Evolutionary conservation across 177 flowering plant genomes (phyloP).

Genomic region (Tripterygium wilfordii): DNA sequence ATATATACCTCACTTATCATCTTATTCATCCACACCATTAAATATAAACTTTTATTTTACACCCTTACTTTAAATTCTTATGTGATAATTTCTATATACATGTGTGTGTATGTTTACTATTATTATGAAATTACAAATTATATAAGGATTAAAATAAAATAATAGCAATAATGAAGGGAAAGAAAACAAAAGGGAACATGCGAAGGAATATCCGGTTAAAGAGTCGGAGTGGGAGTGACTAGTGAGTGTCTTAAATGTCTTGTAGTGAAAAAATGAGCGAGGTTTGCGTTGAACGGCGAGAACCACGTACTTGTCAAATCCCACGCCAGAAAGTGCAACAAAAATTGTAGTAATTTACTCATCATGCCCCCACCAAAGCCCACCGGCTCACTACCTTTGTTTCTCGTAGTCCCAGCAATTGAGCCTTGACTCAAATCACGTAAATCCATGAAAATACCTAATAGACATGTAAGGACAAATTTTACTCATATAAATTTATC

Average conservation of each 20-base stretch:
- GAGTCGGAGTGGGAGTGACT: background rate
- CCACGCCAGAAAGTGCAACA: constrained; percentile 9
- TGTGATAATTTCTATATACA: background rate
- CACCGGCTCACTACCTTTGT: too few species aligned
- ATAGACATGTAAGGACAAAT: too few species aligned
- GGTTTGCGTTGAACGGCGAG: constrained; percentile 7
- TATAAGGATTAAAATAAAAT: background rate
- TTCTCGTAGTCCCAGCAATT: too few species aligned
- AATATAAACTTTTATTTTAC: too few species aligned
- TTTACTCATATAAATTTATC: too few species aligned
- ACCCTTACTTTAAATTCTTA: background rate
- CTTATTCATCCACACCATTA: too few species aligned
- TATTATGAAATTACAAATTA: background rate
- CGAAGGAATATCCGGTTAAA: constrained; percentile 26
- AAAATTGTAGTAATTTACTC: too few species aligned
- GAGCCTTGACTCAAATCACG: too few species aligned
- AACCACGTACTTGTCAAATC: constrained; percentile 20
- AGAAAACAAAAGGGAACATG: constrained; percentile 12
- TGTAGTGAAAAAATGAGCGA: background rate
- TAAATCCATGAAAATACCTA: too few species aligned
- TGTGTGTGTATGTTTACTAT: background rate
- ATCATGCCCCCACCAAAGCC: too few species aligned
- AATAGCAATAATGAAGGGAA: background rate
- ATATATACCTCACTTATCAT: too few species aligned
- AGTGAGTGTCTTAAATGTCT: background rate